phyloP scores from a whole-genome alignment of 495 filamentous ascomycete genomes.

The Letharia columbiana region DNA sequence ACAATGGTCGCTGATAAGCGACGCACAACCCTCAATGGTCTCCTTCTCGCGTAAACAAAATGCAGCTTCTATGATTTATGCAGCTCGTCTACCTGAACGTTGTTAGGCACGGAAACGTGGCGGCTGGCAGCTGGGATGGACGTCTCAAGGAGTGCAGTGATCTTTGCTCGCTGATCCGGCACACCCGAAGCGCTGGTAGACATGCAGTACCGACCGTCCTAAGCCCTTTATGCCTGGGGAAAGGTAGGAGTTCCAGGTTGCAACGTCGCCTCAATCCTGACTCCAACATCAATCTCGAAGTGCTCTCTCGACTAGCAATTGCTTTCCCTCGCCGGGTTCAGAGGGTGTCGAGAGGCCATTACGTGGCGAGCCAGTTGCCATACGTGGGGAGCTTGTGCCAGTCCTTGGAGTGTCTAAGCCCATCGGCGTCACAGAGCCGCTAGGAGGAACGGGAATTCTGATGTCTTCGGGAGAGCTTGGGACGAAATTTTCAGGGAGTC shows the following conservation, averaged over 20 bases:
- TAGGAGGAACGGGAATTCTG: slow-evolving; percentile 66
- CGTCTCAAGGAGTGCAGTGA: not conserved
- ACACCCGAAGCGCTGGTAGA: not conserved
- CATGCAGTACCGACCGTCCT: not conserved
- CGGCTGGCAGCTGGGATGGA: not conserved
- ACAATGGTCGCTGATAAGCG: not conserved
- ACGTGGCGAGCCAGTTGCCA: slow-evolving; percentile 14
- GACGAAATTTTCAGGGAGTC: slow-evolving; percentile 51
- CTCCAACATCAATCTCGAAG: slow-evolving; percentile 17
- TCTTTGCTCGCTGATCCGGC: not conserved
- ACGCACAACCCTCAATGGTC: not conserved
- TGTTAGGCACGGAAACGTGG: not conserved
- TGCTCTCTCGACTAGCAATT: slow-evolving; percentile 23
- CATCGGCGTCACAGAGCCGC: slow-evolving; percentile 44
- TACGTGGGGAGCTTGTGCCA: slow-evolving; percentile 35
- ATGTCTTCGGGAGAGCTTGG: slow-evolving; percentile 77
- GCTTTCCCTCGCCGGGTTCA: slow-evolving; percentile 18
- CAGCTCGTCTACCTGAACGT: not conserved
- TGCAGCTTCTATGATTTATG: not conserved
- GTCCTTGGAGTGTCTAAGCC: slow-evolving; percentile 42
- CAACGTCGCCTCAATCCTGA: not conserved
- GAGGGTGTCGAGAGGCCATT: slow-evolving; percentile 15
- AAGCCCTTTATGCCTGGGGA: not conserved
- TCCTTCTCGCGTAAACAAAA: not conserved
- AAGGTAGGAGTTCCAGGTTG: not conserved